Percentiles rank a stretch among this genome's conserved stretches.
phyloP scores from a whole-genome alignment of 2,329 filamentous ascomycete genomes.

The Colletotrichum orchidophilum region DNA sequence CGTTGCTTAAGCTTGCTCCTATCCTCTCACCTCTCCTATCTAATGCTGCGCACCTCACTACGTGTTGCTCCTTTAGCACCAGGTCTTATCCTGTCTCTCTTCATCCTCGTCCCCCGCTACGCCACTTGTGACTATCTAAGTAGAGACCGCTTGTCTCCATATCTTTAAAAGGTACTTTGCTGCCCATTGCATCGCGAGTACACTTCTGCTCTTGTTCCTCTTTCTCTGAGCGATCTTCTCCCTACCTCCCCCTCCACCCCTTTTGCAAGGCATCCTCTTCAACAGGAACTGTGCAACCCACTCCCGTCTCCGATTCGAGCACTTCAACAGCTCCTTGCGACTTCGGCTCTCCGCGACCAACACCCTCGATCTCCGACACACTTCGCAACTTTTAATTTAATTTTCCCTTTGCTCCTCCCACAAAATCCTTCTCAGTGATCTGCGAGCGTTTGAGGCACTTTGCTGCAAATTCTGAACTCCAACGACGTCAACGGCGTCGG shows the following conservation, averaged over 20 bases:
- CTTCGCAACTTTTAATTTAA: conserved; percentile 5
- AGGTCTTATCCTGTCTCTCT: not conserved
- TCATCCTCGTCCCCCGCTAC: not conserved
- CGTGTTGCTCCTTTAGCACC: not conserved
- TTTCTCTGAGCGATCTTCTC: not conserved
- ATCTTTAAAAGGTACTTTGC: conserved; percentile 27
- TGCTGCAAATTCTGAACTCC: conserved; percentile 1
- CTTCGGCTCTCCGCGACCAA: conserved; percentile 31
- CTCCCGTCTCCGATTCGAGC: conserved; percentile 21
- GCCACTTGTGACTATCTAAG: not conserved
- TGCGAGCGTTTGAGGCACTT: not conserved
- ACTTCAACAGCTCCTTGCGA: conserved; percentile 33
- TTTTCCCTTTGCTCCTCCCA: not conserved
- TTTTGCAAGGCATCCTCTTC: conserved; percentile 26
- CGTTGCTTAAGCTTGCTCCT: conserved; percentile 2
- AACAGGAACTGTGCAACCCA: conserved; percentile 25
- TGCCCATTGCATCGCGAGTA: conserved; percentile 26
- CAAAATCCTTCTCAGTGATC: not conserved
- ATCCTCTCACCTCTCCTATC: not conserved
- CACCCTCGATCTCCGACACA: conserved; percentile 30
- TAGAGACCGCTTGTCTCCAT: conserved; percentile 3
- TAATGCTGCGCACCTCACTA: not conserved
- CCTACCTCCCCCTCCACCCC: not conserved
- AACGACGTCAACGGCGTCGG: conserved; percentile 27
- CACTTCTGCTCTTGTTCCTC: not conserved